Evolutionary conservation across 768 basidiomycete genomes (phyloP).

Genomic region (Baorangia bicolor): DNA sequence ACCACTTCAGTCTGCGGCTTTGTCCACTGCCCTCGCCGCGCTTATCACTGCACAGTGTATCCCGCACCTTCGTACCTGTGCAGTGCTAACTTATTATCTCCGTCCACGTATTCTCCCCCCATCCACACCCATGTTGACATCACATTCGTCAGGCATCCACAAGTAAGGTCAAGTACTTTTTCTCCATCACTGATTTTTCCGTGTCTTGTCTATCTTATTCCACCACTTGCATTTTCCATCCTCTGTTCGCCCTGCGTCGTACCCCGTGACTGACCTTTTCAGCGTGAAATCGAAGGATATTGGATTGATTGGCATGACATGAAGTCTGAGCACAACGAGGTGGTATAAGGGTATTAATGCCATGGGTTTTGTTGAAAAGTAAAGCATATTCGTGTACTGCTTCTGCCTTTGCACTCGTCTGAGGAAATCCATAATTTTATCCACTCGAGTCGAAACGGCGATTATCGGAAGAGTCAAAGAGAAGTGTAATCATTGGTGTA

Average conservation of each 20-base stretch:
- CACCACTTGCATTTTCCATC: neutral
- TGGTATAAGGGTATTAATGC: neutral
- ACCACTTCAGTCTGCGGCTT: neutral
- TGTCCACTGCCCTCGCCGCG: neutral
- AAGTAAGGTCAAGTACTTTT: slow-evolving; percentile 33
- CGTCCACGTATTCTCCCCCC: slow-evolving; percentile 8
- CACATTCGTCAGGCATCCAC: slow-evolving; percentile 11
- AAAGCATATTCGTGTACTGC: slow-evolving; percentile 13
- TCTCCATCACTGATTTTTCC: slow-evolving; percentile 2
- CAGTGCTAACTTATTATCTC: slow-evolving; percentile 32
- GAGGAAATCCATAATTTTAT: neutral
- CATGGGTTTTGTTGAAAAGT: slow-evolving; percentile 2
- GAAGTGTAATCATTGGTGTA: slow-evolving; percentile 1
- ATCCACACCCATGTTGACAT: slow-evolving; percentile 3
- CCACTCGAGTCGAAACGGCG: neutral
- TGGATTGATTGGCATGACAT: neutral
- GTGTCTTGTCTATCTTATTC: neutral
- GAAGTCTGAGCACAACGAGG: neutral
- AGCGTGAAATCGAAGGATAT: slow-evolving; percentile 20
- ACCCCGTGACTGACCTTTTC: slow-evolving; percentile 31
- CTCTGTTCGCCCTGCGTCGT: slow-evolving; percentile 7
- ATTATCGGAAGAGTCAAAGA: slow-evolving; percentile 1
- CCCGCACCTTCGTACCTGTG: neutral
- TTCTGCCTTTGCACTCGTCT: neutral
- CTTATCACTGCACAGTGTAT: slow-evolving; percentile 1